A percentile compares a stretch with the other conserved stretches of the same genome.
Conservation (phyloP, 352 stramenopile genomes). For the Globisporangium ultimum region DNA sequence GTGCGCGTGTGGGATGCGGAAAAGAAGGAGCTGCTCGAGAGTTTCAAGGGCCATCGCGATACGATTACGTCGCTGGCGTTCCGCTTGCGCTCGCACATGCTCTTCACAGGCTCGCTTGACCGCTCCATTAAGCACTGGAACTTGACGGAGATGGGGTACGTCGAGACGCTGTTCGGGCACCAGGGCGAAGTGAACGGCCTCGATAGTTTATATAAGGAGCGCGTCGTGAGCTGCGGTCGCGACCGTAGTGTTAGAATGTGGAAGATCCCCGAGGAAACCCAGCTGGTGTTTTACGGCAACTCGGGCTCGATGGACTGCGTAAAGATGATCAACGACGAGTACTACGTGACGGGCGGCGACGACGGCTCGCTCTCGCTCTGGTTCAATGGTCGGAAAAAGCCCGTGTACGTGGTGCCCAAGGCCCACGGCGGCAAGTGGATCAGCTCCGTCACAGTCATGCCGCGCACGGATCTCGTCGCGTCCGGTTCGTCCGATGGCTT, state of each 20-base stretch:
- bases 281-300: slow-evolving; percentile 93
- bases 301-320: slow-evolving; percentile 90
- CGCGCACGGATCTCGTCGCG: slow-evolving; percentile 88
- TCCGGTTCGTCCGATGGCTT: slow-evolving; percentile 90
- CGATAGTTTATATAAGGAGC: slow-evolving; percentile 89
- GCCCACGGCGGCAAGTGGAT: slow-evolving; percentile 93
- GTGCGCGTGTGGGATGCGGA: slow-evolving; percentile 88
- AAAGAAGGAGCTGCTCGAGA: slow-evolving; percentile 78
- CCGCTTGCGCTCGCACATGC: slow-evolving; percentile 79
- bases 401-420: slow-evolving; percentile 70
- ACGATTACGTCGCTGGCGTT: slow-evolving; percentile 86
- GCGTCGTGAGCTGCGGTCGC: slow-evolving; percentile 86
- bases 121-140: slow-evolving; percentile 95
- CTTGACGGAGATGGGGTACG: slow-evolving; percentile 93
- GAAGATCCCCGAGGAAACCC: slow-evolving; percentile 95
- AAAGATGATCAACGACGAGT: slow-evolving; percentile 90
- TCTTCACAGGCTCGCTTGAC: slow-evolving; percentile 92
- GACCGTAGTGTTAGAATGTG: slow-evolving; percentile 93
- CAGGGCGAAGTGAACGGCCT: slow-evolving; percentile 89
- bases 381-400: slow-evolving; percentile 93
- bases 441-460: slow-evolving; percentile 84
- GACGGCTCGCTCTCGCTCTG: slow-evolving; percentile 90
- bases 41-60: slow-evolving; percentile 89
- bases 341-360: slow-evolving; percentile 91
- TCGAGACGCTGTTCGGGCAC: slow-evolving; percentile 94